Evolutionary conservation across 495 filamentous ascomycete genomes (phyloP), one percentile per base, ranked within the genome.

Genomic region (Clavariopsis aquatica): DNA sequence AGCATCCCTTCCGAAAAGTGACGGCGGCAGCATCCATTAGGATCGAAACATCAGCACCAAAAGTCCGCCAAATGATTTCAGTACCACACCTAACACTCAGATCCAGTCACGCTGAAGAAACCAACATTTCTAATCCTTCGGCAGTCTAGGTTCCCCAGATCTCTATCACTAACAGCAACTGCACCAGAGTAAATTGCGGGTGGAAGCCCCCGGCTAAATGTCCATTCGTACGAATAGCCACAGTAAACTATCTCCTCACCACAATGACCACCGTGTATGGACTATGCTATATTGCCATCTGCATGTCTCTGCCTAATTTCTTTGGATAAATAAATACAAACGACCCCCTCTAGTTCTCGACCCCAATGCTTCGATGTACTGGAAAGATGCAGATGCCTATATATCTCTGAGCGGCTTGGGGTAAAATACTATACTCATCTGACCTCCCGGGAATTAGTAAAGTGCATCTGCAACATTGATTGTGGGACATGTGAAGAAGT

Each of bases 291-390:
- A 43, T 43, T 43, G n/a, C 6, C 13, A 15, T 8, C 38, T n/a
- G 38, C 38, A 43, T 43, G 38, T 43, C 38, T 43, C 38, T 43
- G 38, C 38, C 38, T 43, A 43, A 43, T 43, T 43, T 43, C 38
- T n/a, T 10, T 43, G 38, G 38, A 43, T 34, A 43, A 43, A 10
- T 17, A 3, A 9, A n/a, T 9, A 43, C n/a, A 43, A 43, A 7
- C 13, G 31, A 6, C n/a, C 38, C 6, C 38, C 15, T 9, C 38
- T 43, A n/a, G 38, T 10, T n/a, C 38, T 17, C 38, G 9, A 43
- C 4, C 38, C 38, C n/a, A 8, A 43, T 8, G 3, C 15, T n/a
- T 10, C 3, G 15, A 17, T 17, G 38, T 43, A 6, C 6, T 15
- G 12, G 38, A 10, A 8, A 43, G 15, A 43, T 43, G 38, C 38